Base-by-base conservation (phyloP, 306 rosid species). In the Malus fusca region DNA sequence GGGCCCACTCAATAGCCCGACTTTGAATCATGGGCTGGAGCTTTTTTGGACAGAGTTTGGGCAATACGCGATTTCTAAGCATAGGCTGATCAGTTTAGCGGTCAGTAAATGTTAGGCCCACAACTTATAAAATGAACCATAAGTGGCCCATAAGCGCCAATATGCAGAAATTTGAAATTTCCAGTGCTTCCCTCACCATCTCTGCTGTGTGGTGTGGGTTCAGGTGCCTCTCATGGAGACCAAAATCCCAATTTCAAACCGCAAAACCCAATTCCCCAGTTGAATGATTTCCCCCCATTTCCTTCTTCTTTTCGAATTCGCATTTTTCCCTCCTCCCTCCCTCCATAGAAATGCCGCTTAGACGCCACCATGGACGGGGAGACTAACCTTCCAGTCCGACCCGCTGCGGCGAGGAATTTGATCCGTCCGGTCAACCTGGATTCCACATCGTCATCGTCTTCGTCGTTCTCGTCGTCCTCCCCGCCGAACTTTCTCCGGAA, bases 341-440 rank as follows among this genome's bases (percentile, higher is more conserved):
- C 69, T 62, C 31, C 63, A 60, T 69, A 80, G 91, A 83, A 80
- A 89, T 89, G 93, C 89, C 82, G 87, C 82, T 91, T 84, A 82
- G 82, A 74, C 78, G 78, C 73, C 46, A 74, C 90, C 85, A 93
- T 93, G 98, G 94, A 91, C 85, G 87, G 97, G 97, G 91, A 90
- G 93, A 87, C 90, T 88, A 82, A 93, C 88, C 86, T 77, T 83
- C 94, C 84, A 72, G 83, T 73, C 63, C 80, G 35, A 44, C 60
- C 79, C 30, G 78, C 62, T 28, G 8, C 76, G 22, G 65, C 72
- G 46, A 78, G 66, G 74, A 78, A 65, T 61, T 35, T 80, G 74
- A 61, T 44, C 81, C 88, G 85, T 71, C 82, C 83, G 52, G 66
- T 48, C 68, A 75, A 78, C 73, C 78, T 80, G 5, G 85, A 88